A percentile compares a stretch with the other conserved stretches of the same genome.
phyloP scores from a whole-genome alignment of 2,329 filamentous ascomycete species.

The Aspergillus luchuensis region DNA sequence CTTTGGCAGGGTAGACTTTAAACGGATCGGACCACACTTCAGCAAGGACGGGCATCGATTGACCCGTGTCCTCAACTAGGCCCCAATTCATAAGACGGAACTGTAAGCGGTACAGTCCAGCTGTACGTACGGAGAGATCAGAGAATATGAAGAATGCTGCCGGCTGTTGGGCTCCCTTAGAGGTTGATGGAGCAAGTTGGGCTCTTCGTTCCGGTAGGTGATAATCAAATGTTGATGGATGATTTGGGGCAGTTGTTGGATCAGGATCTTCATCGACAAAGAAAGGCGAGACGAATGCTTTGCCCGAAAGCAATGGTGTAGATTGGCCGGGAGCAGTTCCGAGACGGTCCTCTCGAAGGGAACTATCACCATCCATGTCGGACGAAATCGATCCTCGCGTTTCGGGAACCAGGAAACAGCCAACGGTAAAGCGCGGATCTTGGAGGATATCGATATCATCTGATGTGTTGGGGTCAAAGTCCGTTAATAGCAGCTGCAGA shows the following conservation, averaged over 20 bases:
- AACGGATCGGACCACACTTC: slow-evolving; percentile 46
- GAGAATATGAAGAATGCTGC: slow-evolving; percentile 52
- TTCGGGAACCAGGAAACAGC: slow-evolving; percentile 46
- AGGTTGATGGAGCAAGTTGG: slow-evolving; percentile 5
- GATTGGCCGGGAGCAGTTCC: slow-evolving; percentile 23
- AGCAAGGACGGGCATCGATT: slow-evolving; percentile 41
- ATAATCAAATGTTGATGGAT: slow-evolving; percentile 32
- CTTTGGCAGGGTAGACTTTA: slow-evolving; percentile 46
- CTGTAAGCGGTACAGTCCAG: slow-evolving; percentile 48
- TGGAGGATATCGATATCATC: slow-evolving; percentile 43
- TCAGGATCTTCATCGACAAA: slow-evolving; percentile 47
- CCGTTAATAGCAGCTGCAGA: slow-evolving; percentile 48
- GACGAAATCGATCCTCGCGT: slow-evolving; percentile 13
- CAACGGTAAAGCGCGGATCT: slow-evolving; percentile 45
- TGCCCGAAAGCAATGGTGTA: slow-evolving; percentile 40
- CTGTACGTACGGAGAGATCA: slow-evolving; percentile 50
- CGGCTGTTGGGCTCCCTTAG: slow-evolving; percentile 29
- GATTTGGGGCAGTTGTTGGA: slow-evolving; percentile 42
- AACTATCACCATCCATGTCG: slow-evolving; percentile 9
- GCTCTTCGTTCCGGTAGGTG: slow-evolving; percentile 13
- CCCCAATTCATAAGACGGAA: slow-evolving; percentile 50
- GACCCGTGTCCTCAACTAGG: slow-evolving; percentile 35
- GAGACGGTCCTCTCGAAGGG: slow-evolving; percentile 20
- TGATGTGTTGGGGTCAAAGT: slow-evolving; percentile 44
- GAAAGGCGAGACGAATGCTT: slow-evolving; percentile 47